Percentiles rank a stretch among this genome's conserved stretches.
These are phyloP conservation scores for Pythium rishiriense DNA, from an alignment of 352 stramenopile species.

Conservation along the genomic window DNA sequence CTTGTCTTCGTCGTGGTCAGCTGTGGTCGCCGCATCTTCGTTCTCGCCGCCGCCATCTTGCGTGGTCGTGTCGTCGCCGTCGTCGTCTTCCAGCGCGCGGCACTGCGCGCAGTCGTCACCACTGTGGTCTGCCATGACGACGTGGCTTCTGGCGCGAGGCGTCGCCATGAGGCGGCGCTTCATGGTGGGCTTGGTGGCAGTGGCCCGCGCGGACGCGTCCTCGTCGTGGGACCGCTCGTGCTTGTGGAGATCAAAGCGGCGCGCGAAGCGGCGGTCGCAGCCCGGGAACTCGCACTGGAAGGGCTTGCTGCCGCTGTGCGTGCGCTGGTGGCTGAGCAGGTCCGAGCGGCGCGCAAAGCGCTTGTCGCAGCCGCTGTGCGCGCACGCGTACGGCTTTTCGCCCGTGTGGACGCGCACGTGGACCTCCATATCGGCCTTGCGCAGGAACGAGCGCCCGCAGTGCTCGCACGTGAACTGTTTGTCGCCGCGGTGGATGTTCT, in stretches of 20 bases:
- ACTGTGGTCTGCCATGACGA: too few relatives aligned
- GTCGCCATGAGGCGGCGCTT: conserved; percentile 20
- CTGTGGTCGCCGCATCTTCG: too few relatives aligned
- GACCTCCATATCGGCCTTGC: conserved; percentile 49
- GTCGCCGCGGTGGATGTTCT: conserved; percentile 37
- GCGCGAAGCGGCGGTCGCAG: conserved; percentile 33
- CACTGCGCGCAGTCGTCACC: background rate
- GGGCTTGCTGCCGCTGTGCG: conserved; percentile 42
- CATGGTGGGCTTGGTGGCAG: conserved; percentile 10
- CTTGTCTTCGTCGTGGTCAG: background rate
- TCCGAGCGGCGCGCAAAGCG: conserved; percentile 50
- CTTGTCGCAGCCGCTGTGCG: conserved; percentile 33
- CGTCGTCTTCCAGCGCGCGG: background rate
- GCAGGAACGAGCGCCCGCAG: conserved; percentile 42
- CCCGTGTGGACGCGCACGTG: conserved; percentile 49
- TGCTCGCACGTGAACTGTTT: conserved; percentile 37
- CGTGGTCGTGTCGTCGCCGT: background rate
- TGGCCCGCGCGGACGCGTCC: background rate
- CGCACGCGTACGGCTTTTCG: conserved; percentile 49
- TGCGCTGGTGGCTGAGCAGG: conserved; percentile 53
- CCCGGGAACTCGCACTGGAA: conserved; percentile 38
- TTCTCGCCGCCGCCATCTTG: conserved; percentile 1
- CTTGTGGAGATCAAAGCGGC: conserved; percentile 48
- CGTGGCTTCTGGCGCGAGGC: background rate
- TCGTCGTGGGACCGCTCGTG: conserved; percentile 33